Conservation (phyloP, 2,329 filamentous ascomycete species). For the Cladophialophora psammophila region DNA sequence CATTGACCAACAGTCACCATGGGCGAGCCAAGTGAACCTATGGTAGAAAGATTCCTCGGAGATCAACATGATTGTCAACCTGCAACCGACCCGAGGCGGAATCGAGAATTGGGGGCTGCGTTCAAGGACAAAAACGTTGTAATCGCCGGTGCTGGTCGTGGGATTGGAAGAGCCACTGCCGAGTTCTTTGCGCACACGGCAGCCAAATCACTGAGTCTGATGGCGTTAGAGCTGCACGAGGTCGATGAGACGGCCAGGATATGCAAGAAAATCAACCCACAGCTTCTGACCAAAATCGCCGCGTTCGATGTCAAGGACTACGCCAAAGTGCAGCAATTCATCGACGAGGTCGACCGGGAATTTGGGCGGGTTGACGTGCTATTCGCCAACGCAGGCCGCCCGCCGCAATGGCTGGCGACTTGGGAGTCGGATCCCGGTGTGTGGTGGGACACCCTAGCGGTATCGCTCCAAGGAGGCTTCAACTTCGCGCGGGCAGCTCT, state of each 20-base stretch:
- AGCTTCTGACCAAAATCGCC: constrained; percentile 27
- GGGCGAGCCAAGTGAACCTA: constrained; percentile 19
- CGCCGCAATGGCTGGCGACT: constrained; percentile 37
- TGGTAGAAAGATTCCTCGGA: constrained; percentile 32
- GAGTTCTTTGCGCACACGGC: constrained; percentile 52
- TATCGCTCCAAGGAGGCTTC: constrained; percentile 36
- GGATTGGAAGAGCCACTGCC: constrained; percentile 62
- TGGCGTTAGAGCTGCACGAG: constrained; percentile 33
- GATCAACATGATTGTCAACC: constrained; percentile 35
- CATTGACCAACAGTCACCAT: background rate
- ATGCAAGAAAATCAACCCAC: constrained; percentile 32
- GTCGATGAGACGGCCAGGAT: constrained; percentile 33
- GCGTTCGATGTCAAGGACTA: constrained; percentile 50
- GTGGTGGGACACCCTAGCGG: constrained; percentile 37
- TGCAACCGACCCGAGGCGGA: constrained; percentile 31
- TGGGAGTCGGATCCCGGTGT: constrained; percentile 33
- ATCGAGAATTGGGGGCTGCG: constrained; percentile 28
- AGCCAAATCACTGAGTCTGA: constrained; percentile 31
- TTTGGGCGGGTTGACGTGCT: constrained; percentile 56
- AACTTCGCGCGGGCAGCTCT: constrained; percentile 35
- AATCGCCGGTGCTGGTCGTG: constrained; percentile 64
- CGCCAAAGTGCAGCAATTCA: constrained; percentile 46
- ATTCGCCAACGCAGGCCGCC: constrained; percentile 52
- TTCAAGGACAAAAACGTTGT: constrained; percentile 53
- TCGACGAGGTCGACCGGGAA: constrained; percentile 48